Conservation (phyloP, 202 grass and related monocot genomes). For the Hordeum pubiflorum region DNA sequence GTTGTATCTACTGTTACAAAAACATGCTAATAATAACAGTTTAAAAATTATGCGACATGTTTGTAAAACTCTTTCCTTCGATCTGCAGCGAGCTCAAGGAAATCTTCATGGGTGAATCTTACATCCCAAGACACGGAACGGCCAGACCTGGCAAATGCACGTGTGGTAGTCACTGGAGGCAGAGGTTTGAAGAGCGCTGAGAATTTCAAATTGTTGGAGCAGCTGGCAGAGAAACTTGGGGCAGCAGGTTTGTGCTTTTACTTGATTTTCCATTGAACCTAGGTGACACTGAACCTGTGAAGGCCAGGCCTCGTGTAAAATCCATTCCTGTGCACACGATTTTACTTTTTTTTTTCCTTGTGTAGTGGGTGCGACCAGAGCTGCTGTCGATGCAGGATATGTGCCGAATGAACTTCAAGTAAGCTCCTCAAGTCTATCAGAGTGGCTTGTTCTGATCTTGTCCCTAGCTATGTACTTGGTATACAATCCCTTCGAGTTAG, state of each 20-base stretch:
- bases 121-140: conserved; percentile 75
- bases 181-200: conserved; percentile 88
- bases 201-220: conserved; percentile 90
- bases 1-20: no score
- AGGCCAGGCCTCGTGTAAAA: background rate
- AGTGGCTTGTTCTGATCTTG: background rate
- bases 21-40: background rate
- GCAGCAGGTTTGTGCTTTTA: conserved; percentile 57
- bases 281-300: background rate
- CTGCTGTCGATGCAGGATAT: conserved; percentile 94
- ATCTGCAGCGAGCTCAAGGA: conserved; percentile 32
- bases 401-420: conserved; percentile 96
- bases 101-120: conserved; percentile 73
- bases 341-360: background rate
- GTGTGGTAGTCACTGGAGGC: conserved; percentile 76
- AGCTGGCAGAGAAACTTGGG: conserved; percentile 90
- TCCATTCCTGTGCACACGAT: background rate
- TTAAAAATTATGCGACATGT: background rate
- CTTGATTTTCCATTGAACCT: background rate
- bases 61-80: background rate
- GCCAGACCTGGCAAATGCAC: conserved; percentile 82
- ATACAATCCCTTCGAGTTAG: background rate
- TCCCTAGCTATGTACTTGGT: background rate
- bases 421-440: conserved; percentile 7
- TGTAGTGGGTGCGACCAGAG: conserved; percentile 90